Conservation (phyloP, 192 early-diverging fungal species). For the Coemansia sp. region DNA sequence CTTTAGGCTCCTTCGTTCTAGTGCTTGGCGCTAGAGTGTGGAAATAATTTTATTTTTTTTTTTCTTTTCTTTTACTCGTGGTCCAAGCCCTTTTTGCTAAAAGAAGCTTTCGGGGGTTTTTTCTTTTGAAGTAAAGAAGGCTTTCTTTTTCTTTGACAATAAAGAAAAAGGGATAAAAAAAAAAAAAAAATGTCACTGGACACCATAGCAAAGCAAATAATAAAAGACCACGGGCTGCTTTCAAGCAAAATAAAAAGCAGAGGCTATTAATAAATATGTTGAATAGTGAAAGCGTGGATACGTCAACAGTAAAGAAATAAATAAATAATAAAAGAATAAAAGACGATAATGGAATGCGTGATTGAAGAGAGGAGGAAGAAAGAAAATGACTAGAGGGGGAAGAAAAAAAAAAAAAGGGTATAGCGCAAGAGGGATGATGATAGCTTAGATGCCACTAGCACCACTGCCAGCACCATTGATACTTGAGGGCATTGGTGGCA, state of each 20-base stretch:
- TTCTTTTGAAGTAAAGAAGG: not conserved
- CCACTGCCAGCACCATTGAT: conserved; percentile 12
- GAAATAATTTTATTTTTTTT: too few relatives aligned
- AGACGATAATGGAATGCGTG: not conserved
- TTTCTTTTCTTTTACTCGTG: not conserved
- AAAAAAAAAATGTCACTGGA: conserved; percentile 5
- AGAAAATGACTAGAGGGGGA: not conserved
- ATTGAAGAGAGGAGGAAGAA: not conserved
- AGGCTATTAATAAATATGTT: not conserved
- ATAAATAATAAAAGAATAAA: not conserved
- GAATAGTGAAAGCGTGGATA: not conserved
- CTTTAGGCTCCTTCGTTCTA: conserved; percentile 1
- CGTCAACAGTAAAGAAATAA: not conserved
- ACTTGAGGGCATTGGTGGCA: conserved; percentile 32
- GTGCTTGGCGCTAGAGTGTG: not conserved
- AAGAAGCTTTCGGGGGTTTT: not conserved
- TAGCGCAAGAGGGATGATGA: not conserved
- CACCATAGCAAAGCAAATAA: not conserved
- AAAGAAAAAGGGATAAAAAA: conserved; percentile 9
- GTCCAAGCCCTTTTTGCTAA: not conserved
- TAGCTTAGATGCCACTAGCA: not conserved
- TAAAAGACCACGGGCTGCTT: not conserved
- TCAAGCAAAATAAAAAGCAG: not conserved
- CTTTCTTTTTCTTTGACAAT: not conserved
- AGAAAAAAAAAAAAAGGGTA: not conserved